phyloP scores from a whole-genome alignment of 805 yeast species.

The Candida berthetii region DNA sequence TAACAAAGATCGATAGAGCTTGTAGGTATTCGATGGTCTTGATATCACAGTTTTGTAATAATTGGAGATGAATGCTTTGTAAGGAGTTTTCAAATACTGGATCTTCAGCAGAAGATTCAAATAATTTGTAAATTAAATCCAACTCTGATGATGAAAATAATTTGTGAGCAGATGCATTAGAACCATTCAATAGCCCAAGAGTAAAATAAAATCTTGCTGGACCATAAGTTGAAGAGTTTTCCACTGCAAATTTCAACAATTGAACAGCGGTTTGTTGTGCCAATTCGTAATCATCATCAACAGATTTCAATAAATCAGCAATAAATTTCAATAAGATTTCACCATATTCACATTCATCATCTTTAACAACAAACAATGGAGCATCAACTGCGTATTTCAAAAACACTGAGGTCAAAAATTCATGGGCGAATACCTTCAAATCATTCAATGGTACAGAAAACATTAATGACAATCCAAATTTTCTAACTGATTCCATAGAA shows the following conservation, averaged over 20 bases:
- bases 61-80: slow-evolving; percentile 45
- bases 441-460: slow-evolving; percentile 43
- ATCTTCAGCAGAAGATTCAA: slow-evolving; percentile 39
- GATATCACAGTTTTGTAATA: slow-evolving; percentile 33
- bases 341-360: slow-evolving; percentile 52
- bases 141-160: slow-evolving; percentile 23
- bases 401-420: slow-evolving; percentile 35
- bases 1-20: slow-evolving; percentile 14
- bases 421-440: slow-evolving; percentile 38
- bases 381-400: slow-evolving; percentile 63
- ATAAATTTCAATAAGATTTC: slow-evolving; percentile 41
- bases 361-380: slow-evolving; percentile 42
- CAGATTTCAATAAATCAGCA: slow-evolving; percentile 22
- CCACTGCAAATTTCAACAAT: slow-evolving; percentile 39
- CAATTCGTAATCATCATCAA: slow-evolving; percentile 22
- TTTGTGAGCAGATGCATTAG: slow-evolving; percentile 19
- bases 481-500: slow-evolving; percentile 71
- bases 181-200: slow-evolving; percentile 51
- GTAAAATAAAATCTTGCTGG: slow-evolving; percentile 62
- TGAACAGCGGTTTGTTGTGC: slow-evolving; percentile 21
- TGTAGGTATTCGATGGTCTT: slow-evolving; percentile 14
- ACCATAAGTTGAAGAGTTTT: slow-evolving; percentile 50
- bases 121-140: slow-evolving; percentile 25
- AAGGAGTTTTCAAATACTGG: slow-evolving; percentile 41
- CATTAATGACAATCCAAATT: slow-evolving; percentile 50